Percentiles rank a stretch among this genome's conserved stretches.
These are phyloP conservation scores for Picochlorum costavermella DNA, from an alignment of 139 green algal species.

Conservation along the genomic window DNA sequence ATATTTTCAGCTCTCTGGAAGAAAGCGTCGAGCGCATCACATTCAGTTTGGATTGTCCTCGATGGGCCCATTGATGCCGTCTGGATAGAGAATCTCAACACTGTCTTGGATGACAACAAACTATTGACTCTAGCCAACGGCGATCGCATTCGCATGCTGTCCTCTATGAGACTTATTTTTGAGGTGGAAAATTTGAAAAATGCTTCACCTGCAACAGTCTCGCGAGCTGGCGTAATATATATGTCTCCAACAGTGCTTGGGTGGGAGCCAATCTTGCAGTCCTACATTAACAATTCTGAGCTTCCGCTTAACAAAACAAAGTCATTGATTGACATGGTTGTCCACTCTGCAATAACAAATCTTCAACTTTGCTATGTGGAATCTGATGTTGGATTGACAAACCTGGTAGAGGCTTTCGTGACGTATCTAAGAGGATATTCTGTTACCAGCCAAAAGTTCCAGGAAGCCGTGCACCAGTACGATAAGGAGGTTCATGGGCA, in stretches of 20 bases:
- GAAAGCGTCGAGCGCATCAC: slow-evolving; percentile 71
- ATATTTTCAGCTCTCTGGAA: slow-evolving; percentile 91
- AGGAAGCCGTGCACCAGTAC: too few species aligned
- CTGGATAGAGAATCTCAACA: slow-evolving; percentile 99
- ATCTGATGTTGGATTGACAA: not conserved
- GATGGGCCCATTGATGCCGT: slow-evolving; percentile 94
- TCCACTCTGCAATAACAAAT: not conserved
- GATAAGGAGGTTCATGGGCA: too few species aligned
- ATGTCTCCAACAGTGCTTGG: slow-evolving; percentile 82
- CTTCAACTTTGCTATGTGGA: not conserved
- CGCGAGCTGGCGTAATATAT: slow-evolving; percentile 88
- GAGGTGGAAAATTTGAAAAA: slow-evolving; percentile 93
- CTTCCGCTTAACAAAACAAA: slow-evolving; percentile 15
- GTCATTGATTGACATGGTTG: slow-evolving; percentile 14
- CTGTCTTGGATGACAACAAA: slow-evolving; percentile 95
- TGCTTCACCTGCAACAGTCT: slow-evolving; percentile 90
- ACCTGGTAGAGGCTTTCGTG: not conserved
- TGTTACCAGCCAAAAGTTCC: too few species aligned
- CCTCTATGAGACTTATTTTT: slow-evolving; percentile 85
- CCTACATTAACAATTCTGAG: slow-evolving; percentile 33
- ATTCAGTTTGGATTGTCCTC: slow-evolving; percentile 94
- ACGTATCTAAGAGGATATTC: slow-evolving; percentile 11
- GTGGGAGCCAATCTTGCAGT: slow-evolving; percentile 75
- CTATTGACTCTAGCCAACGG: slow-evolving; percentile 94
- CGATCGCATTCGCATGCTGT: slow-evolving; percentile 89